phyloP scores from a whole-genome alignment of 345 rosid species.

The Ceriops zippeliana region DNA sequence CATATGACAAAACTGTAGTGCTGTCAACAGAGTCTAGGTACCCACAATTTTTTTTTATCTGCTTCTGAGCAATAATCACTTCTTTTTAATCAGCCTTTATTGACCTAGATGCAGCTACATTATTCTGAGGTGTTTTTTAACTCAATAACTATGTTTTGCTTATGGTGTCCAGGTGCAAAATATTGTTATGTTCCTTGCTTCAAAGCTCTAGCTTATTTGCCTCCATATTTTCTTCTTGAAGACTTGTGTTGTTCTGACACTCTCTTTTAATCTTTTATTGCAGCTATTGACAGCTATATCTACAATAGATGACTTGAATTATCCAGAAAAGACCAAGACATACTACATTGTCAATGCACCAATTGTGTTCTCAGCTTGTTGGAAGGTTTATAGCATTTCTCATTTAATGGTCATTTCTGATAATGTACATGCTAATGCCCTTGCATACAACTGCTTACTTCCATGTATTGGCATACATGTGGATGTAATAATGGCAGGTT shows the following conservation, averaged over 20 bases:
- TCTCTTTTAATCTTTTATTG: conserved; percentile 17
- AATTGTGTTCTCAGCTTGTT: conserved; percentile 85
- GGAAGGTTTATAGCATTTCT: conserved; percentile 51
- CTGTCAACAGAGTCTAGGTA: no score
- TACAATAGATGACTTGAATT: conserved; percentile 84
- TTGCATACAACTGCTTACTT: not conserved
- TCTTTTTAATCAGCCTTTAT: no score
- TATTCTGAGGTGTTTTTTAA: no score
- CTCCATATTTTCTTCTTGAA: not conserved
- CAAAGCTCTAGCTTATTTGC: not conserved
- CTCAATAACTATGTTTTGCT: no score
- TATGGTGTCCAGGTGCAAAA: no score
- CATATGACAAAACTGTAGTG: not conserved
- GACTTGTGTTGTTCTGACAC: not conserved
- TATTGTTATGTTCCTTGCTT: no score
- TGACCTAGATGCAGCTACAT: no score
- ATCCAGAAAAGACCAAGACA: conserved; percentile 87
- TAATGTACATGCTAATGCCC: not conserved
- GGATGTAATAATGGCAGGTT: conserved; percentile 40
- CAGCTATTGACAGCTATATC: conserved; percentile 84
- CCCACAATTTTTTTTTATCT: no score
- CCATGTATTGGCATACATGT: not conserved
- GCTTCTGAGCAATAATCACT: no score
- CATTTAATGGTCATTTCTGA: not conserved
- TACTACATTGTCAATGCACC: conserved; percentile 86